Conservation (phyloP, 2,329 filamentous ascomycete genomes). For the Aspergillus luchuensis region DNA sequence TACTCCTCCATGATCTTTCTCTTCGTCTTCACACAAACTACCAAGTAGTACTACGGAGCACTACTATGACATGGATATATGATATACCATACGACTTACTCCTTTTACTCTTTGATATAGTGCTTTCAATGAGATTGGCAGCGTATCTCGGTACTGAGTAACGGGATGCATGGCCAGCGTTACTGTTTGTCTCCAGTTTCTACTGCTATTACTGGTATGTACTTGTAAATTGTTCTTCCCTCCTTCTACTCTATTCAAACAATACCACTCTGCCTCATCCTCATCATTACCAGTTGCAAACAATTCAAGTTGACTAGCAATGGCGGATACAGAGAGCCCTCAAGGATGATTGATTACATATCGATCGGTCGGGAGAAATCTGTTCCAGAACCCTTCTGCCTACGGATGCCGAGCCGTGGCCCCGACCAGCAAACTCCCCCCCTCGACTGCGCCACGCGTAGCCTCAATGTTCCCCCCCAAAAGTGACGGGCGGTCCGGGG, state of each 20-base stretch:
- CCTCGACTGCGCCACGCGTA: slow-evolving; percentile 8
- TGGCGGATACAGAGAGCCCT: neutral
- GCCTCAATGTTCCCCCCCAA: neutral
- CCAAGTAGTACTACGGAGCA: no score
- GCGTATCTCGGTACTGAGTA: no score
- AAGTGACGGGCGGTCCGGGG: slow-evolving; percentile 6
- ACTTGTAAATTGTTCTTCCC: neutral
- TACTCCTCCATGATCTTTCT: no score
- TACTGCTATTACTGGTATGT: neutral
- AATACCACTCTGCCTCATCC: neutral
- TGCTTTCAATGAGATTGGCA: no score
- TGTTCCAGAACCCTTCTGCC: slow-evolving; percentile 9
- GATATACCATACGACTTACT: no score
- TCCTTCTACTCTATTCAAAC: neutral
- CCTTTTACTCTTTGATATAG: no score
- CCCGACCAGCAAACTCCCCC: neutral
- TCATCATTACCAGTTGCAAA: neutral
- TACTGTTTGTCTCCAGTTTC: neutral
- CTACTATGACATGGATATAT: no score
- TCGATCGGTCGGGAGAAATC: slow-evolving; percentile 6
- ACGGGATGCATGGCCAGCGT: no score
- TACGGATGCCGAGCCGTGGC: slow-evolving; percentile 5
- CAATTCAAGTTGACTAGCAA: neutral
- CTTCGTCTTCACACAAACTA: no score
- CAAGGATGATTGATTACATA: neutral